phyloP scores from a whole-genome alignment of 2,329 filamentous ascomycete genomes.

The Orbilia blumenaviensis region DNA sequence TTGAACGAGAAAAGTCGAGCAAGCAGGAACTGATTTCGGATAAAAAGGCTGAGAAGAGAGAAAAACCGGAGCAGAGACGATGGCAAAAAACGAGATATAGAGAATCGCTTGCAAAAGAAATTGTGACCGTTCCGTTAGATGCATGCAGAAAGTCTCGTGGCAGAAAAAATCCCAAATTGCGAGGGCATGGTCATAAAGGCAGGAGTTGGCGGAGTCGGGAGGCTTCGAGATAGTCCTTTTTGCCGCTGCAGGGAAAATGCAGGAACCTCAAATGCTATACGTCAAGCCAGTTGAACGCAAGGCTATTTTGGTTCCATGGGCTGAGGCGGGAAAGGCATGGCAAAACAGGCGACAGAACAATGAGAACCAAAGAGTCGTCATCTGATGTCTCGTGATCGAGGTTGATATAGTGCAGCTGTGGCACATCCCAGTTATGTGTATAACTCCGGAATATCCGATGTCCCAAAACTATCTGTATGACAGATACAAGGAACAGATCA shows the following conservation, averaged over 20 bases:
- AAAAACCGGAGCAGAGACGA: slow-evolving; percentile 27
- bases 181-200: slow-evolving; percentile 46
- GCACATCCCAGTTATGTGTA: slow-evolving; percentile 23
- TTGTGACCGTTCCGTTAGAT: slow-evolving; percentile 47
- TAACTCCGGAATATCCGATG: slow-evolving; percentile 23
- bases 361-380: slow-evolving; percentile 36
- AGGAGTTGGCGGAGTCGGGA: slow-evolving; percentile 22
- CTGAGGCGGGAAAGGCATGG: slow-evolving; percentile 1
- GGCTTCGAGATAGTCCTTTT: slow-evolving; percentile 23
- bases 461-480: slow-evolving; percentile 11
- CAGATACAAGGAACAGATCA: slow-evolving; percentile 14
- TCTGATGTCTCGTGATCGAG: slow-evolving; percentile 36
- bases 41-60: slow-evolving; percentile 53
- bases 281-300: slow-evolving; percentile 52
- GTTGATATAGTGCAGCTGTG: slow-evolving; percentile 12
- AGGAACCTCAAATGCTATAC: background rate
- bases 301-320: slow-evolving; percentile 20
- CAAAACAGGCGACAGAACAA: slow-evolving; percentile 21
- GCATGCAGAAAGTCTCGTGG: slow-evolving; percentile 52
- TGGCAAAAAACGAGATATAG: slow-evolving; percentile 22
- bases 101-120: slow-evolving; percentile 40
- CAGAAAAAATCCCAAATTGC: slow-evolving; percentile 37
- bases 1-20: slow-evolving; percentile 33
- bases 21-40: slow-evolving; percentile 48
- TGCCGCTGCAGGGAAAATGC: slow-evolving; percentile 28